Evolutionary conservation across 805 yeast species (phyloP).

Genomic region (Barnettozyma sucrosica): DNA sequence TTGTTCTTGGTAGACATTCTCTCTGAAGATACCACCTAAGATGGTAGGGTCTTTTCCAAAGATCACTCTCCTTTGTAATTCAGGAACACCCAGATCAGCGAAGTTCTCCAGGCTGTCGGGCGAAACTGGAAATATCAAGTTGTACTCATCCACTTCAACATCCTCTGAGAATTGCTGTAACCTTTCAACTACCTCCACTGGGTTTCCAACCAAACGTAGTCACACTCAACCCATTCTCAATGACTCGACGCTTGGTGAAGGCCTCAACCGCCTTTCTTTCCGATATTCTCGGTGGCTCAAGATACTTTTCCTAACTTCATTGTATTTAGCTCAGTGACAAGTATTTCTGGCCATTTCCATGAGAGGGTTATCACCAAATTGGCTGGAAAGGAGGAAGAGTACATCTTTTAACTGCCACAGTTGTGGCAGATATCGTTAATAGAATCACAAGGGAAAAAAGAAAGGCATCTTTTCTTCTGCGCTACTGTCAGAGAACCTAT

Average conservation of each 20-base stretch:
- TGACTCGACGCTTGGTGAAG: constrained; percentile 25
- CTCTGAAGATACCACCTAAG: neutral
- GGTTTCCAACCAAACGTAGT: constrained; percentile 31
- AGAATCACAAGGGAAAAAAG: too few species aligned
- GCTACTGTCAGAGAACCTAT: too few species aligned
- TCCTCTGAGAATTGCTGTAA: neutral
- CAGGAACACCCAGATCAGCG: neutral
- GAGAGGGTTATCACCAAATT: neutral
- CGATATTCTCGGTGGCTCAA: constrained; percentile 26
- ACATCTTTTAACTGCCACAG: neutral
- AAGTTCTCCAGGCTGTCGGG: neutral
- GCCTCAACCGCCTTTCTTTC: constrained; percentile 16
- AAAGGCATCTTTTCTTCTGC: too few species aligned
- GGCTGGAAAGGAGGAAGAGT: neutral
- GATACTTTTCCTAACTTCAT: neutral
- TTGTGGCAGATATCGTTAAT: neutral
- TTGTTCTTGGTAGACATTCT: neutral
- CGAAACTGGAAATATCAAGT: neutral
- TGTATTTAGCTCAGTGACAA: neutral
- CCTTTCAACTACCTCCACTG: constrained; percentile 29
- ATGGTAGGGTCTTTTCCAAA: neutral
- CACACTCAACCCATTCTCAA: constrained; percentile 30
- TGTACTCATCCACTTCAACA: neutral
- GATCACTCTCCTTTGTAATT: neutral
- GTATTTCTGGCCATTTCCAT: neutral